Evolutionary conservation across 2,329 filamentous ascomycete genomes (phyloP), one percentile per base, ranked within the genome.

Genomic region (Graphiopsis chlorocephala): DNA sequence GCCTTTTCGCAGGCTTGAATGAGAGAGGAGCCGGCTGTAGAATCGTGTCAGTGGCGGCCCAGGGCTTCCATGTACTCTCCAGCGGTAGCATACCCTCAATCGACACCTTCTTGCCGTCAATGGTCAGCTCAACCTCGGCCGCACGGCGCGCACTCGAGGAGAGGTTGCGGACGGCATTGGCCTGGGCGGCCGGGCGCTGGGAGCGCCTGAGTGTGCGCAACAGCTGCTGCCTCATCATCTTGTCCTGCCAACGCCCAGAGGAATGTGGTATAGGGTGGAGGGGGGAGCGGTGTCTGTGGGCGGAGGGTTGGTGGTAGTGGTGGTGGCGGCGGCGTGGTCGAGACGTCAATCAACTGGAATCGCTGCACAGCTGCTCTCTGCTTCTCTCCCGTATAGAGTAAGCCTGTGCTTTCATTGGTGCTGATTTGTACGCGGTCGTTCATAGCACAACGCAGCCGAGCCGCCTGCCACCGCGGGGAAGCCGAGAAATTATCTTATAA

Each of bases 1-100:
- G 94, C 95, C 84, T 99, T 97, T 83, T 99, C 95, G 84, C 95
- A 99, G 77, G 95, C 95, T 84, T 99, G 95, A 78, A 99, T 99
- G 75, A 99, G 86, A 76, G 95, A 94, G 73, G 95, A 95, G 71
- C 94, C 94, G 81, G 94, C 94, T 97, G 78, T 79, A 74, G 65
- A 71, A 73, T 31, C 33, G 23, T 42, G 62, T 70, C 65, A 71
- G 67, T 25, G 45, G 25, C 8, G 17, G 23, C 14, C 11, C 60
- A 23, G n/a, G 14, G 29, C 42, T 28, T 2, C 10, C 25, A 58
- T 42, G 66, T 29, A 20, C 11, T 53, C 26, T 53, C 50, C 50
- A 20, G 50, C 50, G n/a, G 26, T 77, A 45, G 53, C 70, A 69
- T 89, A 96, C 93, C 92, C 91, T 97, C 93, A 79, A 99, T 93